phyloP scores from a whole-genome alignment of 2,329 filamentous ascomycete species.

The Arthrinium puccinioides region DNA sequence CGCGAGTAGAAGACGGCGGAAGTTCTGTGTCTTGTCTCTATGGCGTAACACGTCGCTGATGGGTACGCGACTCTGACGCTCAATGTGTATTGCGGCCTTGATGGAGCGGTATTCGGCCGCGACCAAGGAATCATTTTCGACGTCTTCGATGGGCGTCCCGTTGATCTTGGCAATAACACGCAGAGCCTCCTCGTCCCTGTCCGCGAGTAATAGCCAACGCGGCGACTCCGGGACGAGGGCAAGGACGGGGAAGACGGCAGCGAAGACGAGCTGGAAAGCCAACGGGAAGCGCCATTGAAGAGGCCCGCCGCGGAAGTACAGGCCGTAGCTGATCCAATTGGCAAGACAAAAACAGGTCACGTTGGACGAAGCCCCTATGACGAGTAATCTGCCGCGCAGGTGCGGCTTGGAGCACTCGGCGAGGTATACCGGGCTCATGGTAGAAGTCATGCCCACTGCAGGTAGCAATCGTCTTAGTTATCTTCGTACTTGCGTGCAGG shows the following conservation, averaged over 20 bases:
- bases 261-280: slow-evolving; percentile 29
- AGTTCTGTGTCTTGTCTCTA: slow-evolving; percentile 28
- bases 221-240: slow-evolving; percentile 23
- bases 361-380: slow-evolving; percentile 24
- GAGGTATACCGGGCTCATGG: slow-evolving; percentile 20
- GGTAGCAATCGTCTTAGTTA: no score
- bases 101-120: slow-evolving; percentile 28
- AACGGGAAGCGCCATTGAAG: slow-evolving; percentile 29
- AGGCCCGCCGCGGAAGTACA: slow-evolving; percentile 23
- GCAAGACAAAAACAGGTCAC: slow-evolving; percentile 32
- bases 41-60: slow-evolving; percentile 25
- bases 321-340: slow-evolving; percentile 39
- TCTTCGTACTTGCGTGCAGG: no score
- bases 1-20: slow-evolving; percentile 27
- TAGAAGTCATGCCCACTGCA: slow-evolving; percentile 22
- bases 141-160: slow-evolving; percentile 22
- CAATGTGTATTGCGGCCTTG: slow-evolving; percentile 24
- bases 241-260: slow-evolving; percentile 23
- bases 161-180: slow-evolving; percentile 48
- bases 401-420: slow-evolving; percentile 19
- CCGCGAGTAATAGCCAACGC: slow-evolving; percentile 42
- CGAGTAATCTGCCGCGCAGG: slow-evolving; percentile 17
- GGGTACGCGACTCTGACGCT: slow-evolving; percentile 24
- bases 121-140: slow-evolving; percentile 18
- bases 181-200: slow-evolving; percentile 35